A percentile compares a stretch with the other conserved stretches of the same genome.
Evolutionary conservation across 495 filamentous ascomycete species (phyloP).

Genomic region (Tuber indicum): DNA sequence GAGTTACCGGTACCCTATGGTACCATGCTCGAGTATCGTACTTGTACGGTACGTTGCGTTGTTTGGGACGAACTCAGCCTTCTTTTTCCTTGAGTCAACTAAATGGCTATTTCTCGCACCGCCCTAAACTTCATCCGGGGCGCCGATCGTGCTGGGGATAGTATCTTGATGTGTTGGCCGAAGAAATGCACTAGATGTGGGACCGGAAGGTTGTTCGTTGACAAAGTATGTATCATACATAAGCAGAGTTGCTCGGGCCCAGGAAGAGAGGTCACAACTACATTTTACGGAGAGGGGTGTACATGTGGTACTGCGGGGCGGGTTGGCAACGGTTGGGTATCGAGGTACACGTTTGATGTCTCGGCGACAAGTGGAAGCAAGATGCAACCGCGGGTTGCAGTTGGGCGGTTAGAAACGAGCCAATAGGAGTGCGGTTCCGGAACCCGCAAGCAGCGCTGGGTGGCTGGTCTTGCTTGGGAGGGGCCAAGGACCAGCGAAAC

Average conservation of each 20-base stretch:
- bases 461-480: background rate
- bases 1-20: background rate
- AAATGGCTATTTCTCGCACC: background rate
- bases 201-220: background rate
- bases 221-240: background rate
- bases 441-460: background rate
- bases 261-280: background rate
- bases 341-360: background rate
- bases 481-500: background rate
- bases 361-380: background rate
- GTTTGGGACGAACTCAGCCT: background rate
- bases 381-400: background rate
- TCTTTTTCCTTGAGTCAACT: background rate
- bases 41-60: background rate
- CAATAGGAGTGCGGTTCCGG: background rate
- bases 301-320: background rate
- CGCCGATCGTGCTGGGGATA: background rate
- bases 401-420: slow-evolving; percentile 5
- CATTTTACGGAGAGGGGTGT: background rate
- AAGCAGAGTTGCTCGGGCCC: background rate
- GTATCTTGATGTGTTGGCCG: background rate
- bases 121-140: background rate
- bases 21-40: background rate
- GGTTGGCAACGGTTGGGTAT: background rate
- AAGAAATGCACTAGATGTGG: background rate